phyloP scores from a whole-genome alignment of 192 early-diverging fungal species.

The Lunasporangiospora selenospora region DNA sequence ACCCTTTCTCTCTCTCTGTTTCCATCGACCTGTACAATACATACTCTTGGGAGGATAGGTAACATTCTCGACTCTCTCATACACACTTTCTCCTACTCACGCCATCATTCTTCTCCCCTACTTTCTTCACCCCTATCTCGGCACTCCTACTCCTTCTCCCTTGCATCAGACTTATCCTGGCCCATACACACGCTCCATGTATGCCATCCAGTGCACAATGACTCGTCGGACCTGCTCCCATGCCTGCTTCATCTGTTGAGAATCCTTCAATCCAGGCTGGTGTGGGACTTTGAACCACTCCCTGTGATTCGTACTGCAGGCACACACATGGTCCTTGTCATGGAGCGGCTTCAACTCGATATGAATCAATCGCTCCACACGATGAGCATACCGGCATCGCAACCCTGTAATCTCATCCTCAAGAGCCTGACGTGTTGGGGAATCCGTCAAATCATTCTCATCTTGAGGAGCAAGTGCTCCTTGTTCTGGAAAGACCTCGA shows the following conservation, averaged over 20 bases:
- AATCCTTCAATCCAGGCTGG: conserved; percentile 11
- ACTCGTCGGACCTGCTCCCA: conserved; percentile 47
- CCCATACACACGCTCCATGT: conserved; percentile 50
- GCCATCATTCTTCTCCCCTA: too few species aligned
- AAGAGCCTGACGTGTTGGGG: neutral
- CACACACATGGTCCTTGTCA: conserved; percentile 37
- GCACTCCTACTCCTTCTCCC: too few species aligned
- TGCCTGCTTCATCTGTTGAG: conserved; percentile 25
- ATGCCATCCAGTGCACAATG: conserved; percentile 50
- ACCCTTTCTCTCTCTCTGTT: too few species aligned
- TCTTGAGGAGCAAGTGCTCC: conserved; percentile 25
- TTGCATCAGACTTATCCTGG: conserved; percentile 28
- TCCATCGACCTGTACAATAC: too few species aligned
- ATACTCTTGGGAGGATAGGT: too few species aligned
- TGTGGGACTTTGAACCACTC: conserved; percentile 55
- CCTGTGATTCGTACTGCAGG: conserved; percentile 48
- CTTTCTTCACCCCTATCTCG: too few species aligned
- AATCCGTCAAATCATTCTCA: conserved; percentile 28
- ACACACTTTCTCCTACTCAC: too few species aligned
- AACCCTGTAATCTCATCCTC: conserved; percentile 27
- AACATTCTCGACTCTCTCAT: too few species aligned
- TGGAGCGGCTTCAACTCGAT: conserved; percentile 52
- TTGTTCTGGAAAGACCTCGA: conserved; percentile 55
- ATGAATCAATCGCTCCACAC: conserved; percentile 54
- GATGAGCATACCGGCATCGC: conserved; percentile 50